phyloP scores from a whole-genome alignment of 495 filamentous ascomycete species.

The Aspergillus conjunctus region DNA sequence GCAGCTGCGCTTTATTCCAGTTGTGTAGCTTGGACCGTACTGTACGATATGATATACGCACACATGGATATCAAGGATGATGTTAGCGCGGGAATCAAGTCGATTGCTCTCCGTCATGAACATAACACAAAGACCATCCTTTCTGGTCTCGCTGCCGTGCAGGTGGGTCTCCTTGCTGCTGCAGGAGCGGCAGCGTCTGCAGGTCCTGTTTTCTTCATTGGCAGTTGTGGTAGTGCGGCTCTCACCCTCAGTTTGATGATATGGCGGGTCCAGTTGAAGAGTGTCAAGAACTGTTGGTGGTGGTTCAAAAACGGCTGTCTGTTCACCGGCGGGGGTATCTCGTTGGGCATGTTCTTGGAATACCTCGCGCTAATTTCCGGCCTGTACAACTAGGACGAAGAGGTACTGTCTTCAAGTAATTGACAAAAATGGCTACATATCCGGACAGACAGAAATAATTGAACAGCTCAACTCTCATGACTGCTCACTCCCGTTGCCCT shows the following conservation, averaged over 20 bases:
- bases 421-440: neutral
- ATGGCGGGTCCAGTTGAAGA: constrained; percentile 79
- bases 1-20: constrained; percentile 78
- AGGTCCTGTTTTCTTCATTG: constrained; percentile 82
- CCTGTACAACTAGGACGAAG: constrained; percentile 29
- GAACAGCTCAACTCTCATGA: constrained; percentile 1
- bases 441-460: neutral
- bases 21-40: constrained; percentile 89
- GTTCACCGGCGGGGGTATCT: constrained; percentile 68
- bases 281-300: constrained; percentile 89
- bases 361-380: constrained; percentile 51
- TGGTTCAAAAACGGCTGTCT: constrained; percentile 85
- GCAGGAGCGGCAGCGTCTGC: constrained; percentile 74
- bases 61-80: constrained; percentile 99
- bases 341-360: constrained; percentile 63
- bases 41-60: constrained; percentile 99
- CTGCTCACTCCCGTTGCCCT: neutral
- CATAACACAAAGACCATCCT: constrained; percentile 85
- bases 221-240: constrained; percentile 81
- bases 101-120: constrained; percentile 87
- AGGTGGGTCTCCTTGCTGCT: constrained; percentile 76
- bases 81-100: constrained; percentile 89
- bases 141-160: constrained; percentile 69
- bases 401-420: neutral
- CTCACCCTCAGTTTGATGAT: constrained; percentile 84